Conservation (phyloP, 176 grass and related monocot genomes). For the Avena insularis region DNA sequence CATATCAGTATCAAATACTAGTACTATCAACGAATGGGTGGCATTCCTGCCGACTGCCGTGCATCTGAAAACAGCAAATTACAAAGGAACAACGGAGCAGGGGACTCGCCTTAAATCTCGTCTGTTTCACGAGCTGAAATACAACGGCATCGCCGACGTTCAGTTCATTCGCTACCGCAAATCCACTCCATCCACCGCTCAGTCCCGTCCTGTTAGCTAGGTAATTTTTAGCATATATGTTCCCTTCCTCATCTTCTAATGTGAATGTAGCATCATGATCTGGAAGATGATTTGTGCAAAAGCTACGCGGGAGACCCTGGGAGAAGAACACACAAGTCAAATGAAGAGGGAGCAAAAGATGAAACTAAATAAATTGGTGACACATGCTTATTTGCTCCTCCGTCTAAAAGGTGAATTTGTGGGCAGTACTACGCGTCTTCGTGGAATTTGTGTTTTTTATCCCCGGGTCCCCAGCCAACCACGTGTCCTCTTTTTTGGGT, state of each 20-base stretch:
- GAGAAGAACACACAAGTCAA: neutral
- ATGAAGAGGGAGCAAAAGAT: no score
- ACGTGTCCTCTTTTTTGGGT: no score
- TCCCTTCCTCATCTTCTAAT: neutral
- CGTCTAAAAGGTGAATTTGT: no score
- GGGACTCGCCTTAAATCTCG: neutral
- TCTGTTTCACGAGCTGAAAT: neutral
- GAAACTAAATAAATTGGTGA: no score
- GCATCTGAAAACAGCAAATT: neutral
- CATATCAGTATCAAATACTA: neutral
- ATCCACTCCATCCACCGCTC: neutral
- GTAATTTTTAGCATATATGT: neutral
- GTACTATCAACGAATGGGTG: no score
- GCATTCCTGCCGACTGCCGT: no score
- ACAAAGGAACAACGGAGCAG: neutral
- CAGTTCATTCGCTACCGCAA: neutral
- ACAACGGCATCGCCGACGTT: neutral
- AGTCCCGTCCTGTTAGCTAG: neutral
- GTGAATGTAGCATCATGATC: neutral
- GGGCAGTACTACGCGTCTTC: no score
- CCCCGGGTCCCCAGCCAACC: no score
- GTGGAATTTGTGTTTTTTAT: no score
- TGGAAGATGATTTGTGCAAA: neutral
- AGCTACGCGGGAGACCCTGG: neutral
- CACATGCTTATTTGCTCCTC: no score